These are phyloP conservation scores for Apophysomyces trapeziformis DNA, from an alignment of 371 early-diverging fungal genomes.

Conservation along the genomic window DNA sequence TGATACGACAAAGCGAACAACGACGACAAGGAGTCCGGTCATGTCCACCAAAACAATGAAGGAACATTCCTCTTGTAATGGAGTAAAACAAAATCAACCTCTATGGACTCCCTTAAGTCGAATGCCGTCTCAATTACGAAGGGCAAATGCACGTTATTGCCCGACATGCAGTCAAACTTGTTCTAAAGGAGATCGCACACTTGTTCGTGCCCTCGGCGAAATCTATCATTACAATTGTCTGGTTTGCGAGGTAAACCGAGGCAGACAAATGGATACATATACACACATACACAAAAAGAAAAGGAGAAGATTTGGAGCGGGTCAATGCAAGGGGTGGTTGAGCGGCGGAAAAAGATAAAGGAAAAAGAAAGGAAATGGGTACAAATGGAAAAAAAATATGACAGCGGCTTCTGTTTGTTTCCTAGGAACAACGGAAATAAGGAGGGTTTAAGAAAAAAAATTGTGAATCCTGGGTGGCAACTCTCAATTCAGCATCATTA, in stretches of 20 bases:
- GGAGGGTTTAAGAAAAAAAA: not conserved
- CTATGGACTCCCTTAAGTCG: not conserved
- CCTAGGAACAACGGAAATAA: constrained; percentile 6
- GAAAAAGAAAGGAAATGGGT: not conserved
- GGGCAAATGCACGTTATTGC: constrained; percentile 4
- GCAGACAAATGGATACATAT: constrained; percentile 1
- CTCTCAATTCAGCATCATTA: not conserved
- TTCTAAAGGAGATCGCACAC: not conserved
- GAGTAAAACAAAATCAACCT: not conserved
- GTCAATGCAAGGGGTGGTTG: constrained; percentile 1
- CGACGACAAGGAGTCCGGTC: not conserved
- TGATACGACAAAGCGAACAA: not conserved
- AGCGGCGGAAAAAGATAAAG: constrained; percentile 6
- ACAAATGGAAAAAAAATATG: not conserved
- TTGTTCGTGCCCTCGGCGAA: constrained; percentile 2
- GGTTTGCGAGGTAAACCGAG: constrained; percentile 4
- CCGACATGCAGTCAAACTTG: constrained; percentile 15
- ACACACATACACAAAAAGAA: no score
- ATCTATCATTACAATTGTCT: constrained; percentile 2
- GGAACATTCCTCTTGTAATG: not conserved
- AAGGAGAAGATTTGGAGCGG: not conserved
- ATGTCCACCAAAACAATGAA: constrained; percentile 3
- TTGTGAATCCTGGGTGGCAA: not conserved
- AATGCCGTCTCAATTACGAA: not conserved
- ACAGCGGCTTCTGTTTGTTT: constrained; percentile 3